These are phyloP conservation scores for Bertia moriformis DNA, from an alignment of 2,329 filamentous ascomycete genomes.

Conservation along the genomic window DNA sequence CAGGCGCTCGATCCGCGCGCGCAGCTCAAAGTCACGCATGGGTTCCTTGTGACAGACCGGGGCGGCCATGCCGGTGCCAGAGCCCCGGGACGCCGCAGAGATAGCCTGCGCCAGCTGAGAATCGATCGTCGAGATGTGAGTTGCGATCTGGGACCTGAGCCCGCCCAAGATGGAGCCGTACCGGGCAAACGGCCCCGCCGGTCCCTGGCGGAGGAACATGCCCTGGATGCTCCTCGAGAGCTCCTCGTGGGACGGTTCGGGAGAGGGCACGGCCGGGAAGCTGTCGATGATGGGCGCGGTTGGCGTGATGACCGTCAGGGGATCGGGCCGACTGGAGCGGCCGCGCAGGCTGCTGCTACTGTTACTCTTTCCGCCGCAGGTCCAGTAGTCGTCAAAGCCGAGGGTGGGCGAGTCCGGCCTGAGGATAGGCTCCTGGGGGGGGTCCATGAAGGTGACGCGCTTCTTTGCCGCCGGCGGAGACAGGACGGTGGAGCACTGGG, in stretches of 20 bases:
- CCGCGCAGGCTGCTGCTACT: too few relatives aligned
- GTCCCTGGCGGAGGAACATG: not conserved
- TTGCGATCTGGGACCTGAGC: not conserved
- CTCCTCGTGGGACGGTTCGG: not conserved
- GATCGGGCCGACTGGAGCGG: not conserved
- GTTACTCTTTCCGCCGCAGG: too few relatives aligned
- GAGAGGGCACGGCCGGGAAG: too few relatives aligned
- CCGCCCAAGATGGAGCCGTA: not conserved
- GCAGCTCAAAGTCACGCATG: constrained; percentile 23
- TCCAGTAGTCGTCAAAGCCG: constrained; percentile 32
- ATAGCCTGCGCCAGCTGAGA: not conserved
- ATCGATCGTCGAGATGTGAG: not conserved
- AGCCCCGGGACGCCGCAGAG: not conserved
- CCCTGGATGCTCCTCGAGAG: not conserved
- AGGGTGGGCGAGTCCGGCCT: constrained; percentile 47
- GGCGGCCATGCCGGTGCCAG: constrained; percentile 8
- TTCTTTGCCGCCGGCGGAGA: constrained; percentile 17
- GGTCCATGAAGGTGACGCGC: constrained; percentile 20
- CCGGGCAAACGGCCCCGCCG: not conserved
- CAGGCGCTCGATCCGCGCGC: constrained; percentile 36
- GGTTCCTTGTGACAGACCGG: constrained; percentile 20
- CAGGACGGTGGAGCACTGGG: constrained; percentile 2
- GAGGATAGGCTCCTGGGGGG: constrained; percentile 26
- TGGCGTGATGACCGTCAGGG: too few relatives aligned
- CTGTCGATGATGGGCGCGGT: too few relatives aligned